Base-by-base conservation (phyloP, 306 rosid species). In the Pyrus betulifolia region DNA sequence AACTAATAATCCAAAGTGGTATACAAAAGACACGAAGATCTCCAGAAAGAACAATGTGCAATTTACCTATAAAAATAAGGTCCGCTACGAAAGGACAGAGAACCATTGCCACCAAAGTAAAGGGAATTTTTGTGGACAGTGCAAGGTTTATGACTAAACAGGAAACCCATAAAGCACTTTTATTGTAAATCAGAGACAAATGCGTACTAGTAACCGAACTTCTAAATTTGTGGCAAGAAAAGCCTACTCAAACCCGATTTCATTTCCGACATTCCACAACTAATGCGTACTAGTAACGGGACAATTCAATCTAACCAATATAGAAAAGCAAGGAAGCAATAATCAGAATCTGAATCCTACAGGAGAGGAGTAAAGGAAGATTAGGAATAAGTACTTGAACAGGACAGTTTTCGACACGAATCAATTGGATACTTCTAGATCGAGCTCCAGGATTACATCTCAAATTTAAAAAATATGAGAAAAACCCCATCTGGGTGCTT, bases 341-440 rank as follows among this genome's bases (percentile, higher is more conserved):
- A 57, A 46, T 44, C 25, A 30, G 76, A 75, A 75, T 27, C 59
- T 38, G 80, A 80, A 80, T 76, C 42, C 67, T 33, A 62, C 69
- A 13, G 18, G 25, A 67, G 70, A n/a, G 69, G 19, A 42, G 27
- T 79, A 7, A 22, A 19, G 27, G 78, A 74, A 70, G 45, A 27
- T 74, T 64, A 54, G 58, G 45, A 51, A 71, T 33, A 40, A 76
- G 12, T 63, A 55, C 77, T 23, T 61, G 65, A 75, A 35, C 35
- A 9, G 30, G 70, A 70, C 57, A 59, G 17, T 31, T 30, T 59
- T 45, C 4, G 54, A 46, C 49, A 69, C 62, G 76, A 78, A 78
- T 74, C 58, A 60, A 33, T 17, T 22, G 69, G 45, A 58, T 72
- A 22, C 76, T 78, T 28, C 61, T 75, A 70, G 81, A 69, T 70